Evolutionary conservation across 345 rosid species (phyloP).

Genomic region (Salix purpurea): DNA sequence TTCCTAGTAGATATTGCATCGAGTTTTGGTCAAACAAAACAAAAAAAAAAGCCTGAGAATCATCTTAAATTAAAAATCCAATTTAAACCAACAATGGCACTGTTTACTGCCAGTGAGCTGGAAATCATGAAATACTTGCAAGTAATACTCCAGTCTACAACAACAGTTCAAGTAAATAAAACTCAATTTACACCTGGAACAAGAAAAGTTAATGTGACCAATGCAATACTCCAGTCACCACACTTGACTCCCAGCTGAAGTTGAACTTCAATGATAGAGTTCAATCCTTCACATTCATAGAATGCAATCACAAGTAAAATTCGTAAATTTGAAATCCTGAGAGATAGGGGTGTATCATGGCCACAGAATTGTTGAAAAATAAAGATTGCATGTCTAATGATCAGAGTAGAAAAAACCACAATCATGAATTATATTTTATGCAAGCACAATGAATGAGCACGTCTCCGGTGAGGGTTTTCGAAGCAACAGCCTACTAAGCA

Average conservation of each 20-base stretch:
- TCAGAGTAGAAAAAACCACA: slow-evolving; percentile 25
- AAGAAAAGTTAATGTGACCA: neutral
- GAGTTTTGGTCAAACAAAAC: neutral
- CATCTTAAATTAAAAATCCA: neutral
- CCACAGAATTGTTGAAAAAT: slow-evolving; percentile 11
- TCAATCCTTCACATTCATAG: slow-evolving; percentile 9
- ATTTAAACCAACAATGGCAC: neutral
- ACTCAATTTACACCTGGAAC: neutral
- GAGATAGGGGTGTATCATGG: neutral
- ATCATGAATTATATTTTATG: slow-evolving; percentile 41
- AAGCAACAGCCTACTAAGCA: slow-evolving; percentile 57
- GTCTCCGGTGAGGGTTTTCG: slow-evolving; percentile 33
- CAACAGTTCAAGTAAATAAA: neutral
- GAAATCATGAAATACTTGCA: neutral
- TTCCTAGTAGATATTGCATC: neutral
- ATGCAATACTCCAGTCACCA: slow-evolving; percentile 3
- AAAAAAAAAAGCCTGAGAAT: neutral
- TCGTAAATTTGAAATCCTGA: neutral
- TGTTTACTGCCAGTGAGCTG: neutral
- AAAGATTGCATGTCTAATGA: slow-evolving; percentile 14
- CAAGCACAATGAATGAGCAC: slow-evolving; percentile 48
- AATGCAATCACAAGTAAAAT: neutral
- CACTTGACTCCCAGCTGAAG: slow-evolving; percentile 12
- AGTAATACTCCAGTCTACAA: slow-evolving; percentile 2
- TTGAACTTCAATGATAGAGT: slow-evolving; percentile 6